Conservation (phyloP, 768 basidiomycete genomes). For the Rubroboletus pulcherrimus region DNA sequence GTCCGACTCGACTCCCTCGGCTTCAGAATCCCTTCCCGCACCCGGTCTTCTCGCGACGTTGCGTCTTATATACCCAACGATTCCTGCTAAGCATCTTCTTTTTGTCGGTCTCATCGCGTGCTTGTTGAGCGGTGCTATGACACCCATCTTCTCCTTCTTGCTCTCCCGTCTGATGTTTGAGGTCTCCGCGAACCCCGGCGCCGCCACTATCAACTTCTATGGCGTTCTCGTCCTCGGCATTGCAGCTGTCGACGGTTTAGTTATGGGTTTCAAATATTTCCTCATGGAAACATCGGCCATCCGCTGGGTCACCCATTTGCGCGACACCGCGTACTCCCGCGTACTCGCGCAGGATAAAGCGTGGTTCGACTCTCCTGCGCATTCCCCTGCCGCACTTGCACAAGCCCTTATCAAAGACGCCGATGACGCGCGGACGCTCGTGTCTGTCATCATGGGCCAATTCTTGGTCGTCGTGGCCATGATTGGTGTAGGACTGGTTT, state of each 20-base stretch:
- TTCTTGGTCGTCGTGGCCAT: constrained; percentile 71
- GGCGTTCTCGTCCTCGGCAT: constrained; percentile 71
- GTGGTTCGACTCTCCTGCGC: constrained; percentile 57
- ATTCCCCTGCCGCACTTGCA: too few relatives aligned
- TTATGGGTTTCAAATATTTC: constrained; percentile 75
- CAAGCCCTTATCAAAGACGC: constrained; percentile 37
- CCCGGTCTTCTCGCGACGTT: constrained; percentile 38
- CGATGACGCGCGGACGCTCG: constrained; percentile 79
- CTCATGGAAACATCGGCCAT: constrained; percentile 73
- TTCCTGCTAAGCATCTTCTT: constrained; percentile 73
- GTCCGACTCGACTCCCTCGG: neutral
- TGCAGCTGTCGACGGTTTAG: constrained; percentile 71
- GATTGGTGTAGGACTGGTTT: constrained; percentile 67
- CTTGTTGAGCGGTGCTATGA: constrained; percentile 75
- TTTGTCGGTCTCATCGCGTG: constrained; percentile 67
- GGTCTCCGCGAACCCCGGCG: constrained; percentile 66
- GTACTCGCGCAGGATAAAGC: constrained; percentile 78
- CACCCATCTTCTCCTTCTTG: constrained; percentile 88
- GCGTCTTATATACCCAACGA: constrained; percentile 57
- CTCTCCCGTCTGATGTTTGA: constrained; percentile 78
- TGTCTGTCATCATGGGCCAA: constrained; percentile 71
- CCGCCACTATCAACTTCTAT: constrained; percentile 63
- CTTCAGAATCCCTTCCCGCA: neutral
- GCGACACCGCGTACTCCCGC: constrained; percentile 50
- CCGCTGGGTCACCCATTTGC: constrained; percentile 68